Percentiles rank a stretch among this genome's conserved stretches.
Evolutionary conservation across 179 eudicot genomes (phyloP).

Genomic region (Amaranthus tricolor): DNA sequence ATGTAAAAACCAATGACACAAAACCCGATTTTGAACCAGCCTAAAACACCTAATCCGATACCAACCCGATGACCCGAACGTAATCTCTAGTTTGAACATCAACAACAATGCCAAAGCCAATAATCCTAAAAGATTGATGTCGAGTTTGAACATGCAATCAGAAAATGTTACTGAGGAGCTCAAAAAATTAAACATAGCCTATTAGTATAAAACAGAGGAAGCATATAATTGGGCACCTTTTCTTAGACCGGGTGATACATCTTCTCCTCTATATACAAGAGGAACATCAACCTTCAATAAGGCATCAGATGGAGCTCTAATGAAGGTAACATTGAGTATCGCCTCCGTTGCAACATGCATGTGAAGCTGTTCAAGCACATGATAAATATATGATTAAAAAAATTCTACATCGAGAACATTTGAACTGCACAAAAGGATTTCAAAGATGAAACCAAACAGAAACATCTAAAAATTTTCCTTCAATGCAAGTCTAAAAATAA

Average conservation of each 20-base stretch:
- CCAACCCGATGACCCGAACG: no score
- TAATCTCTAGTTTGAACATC: no score
- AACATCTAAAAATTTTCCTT: neutral
- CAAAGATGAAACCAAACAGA: neutral
- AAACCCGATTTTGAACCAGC: no score
- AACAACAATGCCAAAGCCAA: no score
- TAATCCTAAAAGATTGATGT: no score
- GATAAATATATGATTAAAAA: neutral
- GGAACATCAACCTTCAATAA: slow-evolving; percentile 85
- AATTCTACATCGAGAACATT: neutral
- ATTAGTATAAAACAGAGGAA: neutral
- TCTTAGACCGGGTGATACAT: slow-evolving; percentile 86
- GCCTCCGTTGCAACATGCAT: slow-evolving; percentile 74
- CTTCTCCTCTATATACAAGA: slow-evolving; percentile 86
- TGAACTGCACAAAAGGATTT: neutral
- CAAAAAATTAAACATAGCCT: neutral
- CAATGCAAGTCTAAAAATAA: no score
- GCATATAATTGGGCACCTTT: slow-evolving; percentile 49
- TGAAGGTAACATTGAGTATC: slow-evolving; percentile 77
- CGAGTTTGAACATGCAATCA: no score
- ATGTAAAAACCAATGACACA: no score
- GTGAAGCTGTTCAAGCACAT: slow-evolving; percentile 57
- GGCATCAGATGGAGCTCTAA: slow-evolving; percentile 89
- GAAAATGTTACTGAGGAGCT: neutral
- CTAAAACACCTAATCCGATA: no score